Evolutionary conservation across 2,329 filamentous ascomycete species (phyloP).

Genomic region (Cercospora sp.): DNA sequence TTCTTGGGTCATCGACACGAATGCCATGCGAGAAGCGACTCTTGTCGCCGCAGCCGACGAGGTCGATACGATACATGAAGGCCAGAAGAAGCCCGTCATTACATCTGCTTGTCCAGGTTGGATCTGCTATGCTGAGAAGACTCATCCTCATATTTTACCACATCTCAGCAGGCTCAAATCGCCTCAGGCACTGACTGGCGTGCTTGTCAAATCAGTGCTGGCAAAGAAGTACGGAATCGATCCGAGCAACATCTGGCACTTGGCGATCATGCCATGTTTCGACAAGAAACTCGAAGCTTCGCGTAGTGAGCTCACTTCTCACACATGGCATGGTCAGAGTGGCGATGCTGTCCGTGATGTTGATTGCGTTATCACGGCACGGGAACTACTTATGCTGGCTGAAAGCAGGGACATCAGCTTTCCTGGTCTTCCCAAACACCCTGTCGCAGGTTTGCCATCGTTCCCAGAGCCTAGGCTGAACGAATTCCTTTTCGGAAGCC

Average conservation of each 20-base stretch:
- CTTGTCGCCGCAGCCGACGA: conserved; percentile 63
- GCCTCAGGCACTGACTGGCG: conserved; percentile 88
- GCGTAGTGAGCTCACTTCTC: conserved; percentile 78
- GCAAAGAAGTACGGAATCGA: conserved; percentile 70
- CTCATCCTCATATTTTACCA: conserved; percentile 87
- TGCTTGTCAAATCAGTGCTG: conserved; percentile 82
- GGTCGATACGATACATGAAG: conserved; percentile 42
- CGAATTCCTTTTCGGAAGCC: conserved; percentile 70
- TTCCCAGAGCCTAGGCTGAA: conserved; percentile 75
- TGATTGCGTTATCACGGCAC: conserved; percentile 96
- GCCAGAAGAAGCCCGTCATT: conserved; percentile 64
- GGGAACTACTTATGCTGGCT: conserved; percentile 87
- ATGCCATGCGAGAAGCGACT: conserved; percentile 75
- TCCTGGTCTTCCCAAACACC: conserved; percentile 64
- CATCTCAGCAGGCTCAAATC: conserved; percentile 91
- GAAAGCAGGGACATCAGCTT: conserved; percentile 78
- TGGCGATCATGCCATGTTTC: conserved; percentile 97
- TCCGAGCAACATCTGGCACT: conserved; percentile 84
- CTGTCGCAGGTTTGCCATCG: conserved; percentile 51
- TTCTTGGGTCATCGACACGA: conserved; percentile 88
- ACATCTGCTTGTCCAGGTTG: conserved; percentile 93
- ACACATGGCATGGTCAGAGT: conserved; percentile 39
- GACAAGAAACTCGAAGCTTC: conserved; percentile 98
- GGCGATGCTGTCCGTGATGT: conserved; percentile 73
- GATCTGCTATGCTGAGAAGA: conserved; percentile 99